Percentiles rank a stretch among this genome's conserved stretches.
These are phyloP conservation scores for Phytophthora capsici DNA, from an alignment of 352 stramenopile genomes.

Conservation along the genomic window DNA sequence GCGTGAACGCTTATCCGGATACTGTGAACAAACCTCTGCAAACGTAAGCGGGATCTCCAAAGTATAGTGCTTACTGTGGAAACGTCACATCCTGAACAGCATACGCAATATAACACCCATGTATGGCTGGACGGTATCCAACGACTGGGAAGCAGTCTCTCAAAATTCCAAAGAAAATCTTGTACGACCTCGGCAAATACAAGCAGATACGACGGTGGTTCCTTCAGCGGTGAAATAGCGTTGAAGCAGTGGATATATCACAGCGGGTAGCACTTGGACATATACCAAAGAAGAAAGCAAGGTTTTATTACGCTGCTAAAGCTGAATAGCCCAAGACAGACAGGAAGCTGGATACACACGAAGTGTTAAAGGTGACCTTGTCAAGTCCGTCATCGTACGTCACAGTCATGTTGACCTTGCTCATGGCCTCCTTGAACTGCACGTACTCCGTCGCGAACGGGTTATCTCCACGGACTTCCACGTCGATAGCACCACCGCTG, in stretches of 20 bases:
- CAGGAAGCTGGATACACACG: slow-evolving; percentile 38
- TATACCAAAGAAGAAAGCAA: neutral
- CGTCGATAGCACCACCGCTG: slow-evolving; percentile 33
- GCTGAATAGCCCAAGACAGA: slow-evolving; percentile 30
- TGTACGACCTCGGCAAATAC: slow-evolving; percentile 57
- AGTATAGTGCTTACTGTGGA: slow-evolving; percentile 52
- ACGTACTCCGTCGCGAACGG: slow-evolving; percentile 42
- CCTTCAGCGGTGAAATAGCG: slow-evolving; percentile 55
- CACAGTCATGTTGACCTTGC: slow-evolving; percentile 56
- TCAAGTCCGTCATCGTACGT: slow-evolving; percentile 54
- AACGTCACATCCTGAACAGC: slow-evolving; percentile 48
- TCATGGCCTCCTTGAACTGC: slow-evolving; percentile 45
- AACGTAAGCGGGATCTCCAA: slow-evolving; percentile 35
- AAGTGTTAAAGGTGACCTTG: slow-evolving; percentile 43
- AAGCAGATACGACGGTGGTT: slow-evolving; percentile 54
- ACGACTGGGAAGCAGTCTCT: slow-evolving; percentile 60
- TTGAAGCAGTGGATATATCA: slow-evolving; percentile 57
- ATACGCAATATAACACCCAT: slow-evolving; percentile 57
- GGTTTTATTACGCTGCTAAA: neutral
- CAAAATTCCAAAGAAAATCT: slow-evolving; percentile 56
- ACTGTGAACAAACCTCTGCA: slow-evolving; percentile 59
- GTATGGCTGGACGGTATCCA: slow-evolving; percentile 54
- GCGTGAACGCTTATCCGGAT: slow-evolving; percentile 51
- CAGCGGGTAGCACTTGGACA: slow-evolving; percentile 30
- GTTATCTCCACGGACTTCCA: slow-evolving; percentile 57